Conservation (phyloP, 1,284 basidiomycete genomes). For the Leccinum griseonigrum region DNA sequence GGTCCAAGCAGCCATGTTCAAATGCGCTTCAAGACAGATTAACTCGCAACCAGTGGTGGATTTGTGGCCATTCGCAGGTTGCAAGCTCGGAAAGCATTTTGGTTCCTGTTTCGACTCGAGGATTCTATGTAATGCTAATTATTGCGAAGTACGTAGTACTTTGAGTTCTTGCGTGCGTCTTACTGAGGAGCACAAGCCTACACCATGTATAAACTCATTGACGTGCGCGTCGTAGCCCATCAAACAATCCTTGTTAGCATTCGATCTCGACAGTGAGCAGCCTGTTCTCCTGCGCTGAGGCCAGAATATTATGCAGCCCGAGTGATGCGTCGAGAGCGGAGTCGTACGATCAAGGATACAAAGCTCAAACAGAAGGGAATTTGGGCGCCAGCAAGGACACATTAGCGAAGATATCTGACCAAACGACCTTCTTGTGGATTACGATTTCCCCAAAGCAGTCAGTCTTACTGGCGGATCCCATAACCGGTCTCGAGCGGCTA, state of each 20-base stretch:
- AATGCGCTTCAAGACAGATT: background rate
- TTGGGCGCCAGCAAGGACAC: background rate
- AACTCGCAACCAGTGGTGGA: too few species aligned
- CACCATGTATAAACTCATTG: background rate
- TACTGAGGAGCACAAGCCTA: background rate
- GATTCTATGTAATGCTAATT: background rate
- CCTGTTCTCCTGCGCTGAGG: background rate
- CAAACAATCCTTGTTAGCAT: background rate
- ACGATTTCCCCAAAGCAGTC: background rate
- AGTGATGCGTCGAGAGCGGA: background rate
- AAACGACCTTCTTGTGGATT: background rate
- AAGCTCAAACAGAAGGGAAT: background rate
- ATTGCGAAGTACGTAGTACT: background rate
- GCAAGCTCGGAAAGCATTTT: background rate
- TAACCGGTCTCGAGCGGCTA: background rate
- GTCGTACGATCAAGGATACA: background rate
- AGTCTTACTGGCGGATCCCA: background rate
- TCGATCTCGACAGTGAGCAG: background rate
- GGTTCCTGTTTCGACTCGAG: background rate
- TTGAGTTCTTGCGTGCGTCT: background rate
- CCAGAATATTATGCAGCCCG: background rate
- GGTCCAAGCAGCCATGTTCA: background rate
- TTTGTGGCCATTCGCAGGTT: background rate
- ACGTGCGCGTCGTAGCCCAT: background rate
- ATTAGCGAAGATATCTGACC: background rate